Base-by-base conservation (phyloP, 305 asterid species). In the Euphrasia arctica region DNA sequence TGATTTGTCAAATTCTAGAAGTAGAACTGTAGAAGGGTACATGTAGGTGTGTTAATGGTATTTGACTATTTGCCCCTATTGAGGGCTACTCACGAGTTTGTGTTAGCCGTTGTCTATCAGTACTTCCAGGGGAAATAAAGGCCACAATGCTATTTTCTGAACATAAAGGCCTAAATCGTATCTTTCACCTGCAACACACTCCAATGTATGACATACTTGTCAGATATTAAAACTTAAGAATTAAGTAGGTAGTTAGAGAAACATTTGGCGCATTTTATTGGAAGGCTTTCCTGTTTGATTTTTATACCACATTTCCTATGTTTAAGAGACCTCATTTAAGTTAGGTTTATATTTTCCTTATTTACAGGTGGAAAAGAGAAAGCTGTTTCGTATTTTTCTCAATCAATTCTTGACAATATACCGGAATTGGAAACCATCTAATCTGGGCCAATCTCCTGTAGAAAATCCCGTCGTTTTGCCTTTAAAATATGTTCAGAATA, bases 291-390 rank as follows among this genome's bases (percentile, higher is more conserved):
- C 50, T 65, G 9, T 58, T 58, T 18, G 47, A 39, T 54, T 70
- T 70, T 41, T 49, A 36, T 34, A 47, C 25, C 29, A 54, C 66
- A 50, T 63, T 65, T 48, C 66, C 54, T 54, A 54, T 56, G 58
- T 47, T 65, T 45, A 36, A 66, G 56, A 62, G 64, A 42, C 50
- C 25, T 48, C 60, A 63, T 68, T 28, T 70, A 61, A 7, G 29
- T 59, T 56, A 32, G 66, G 65, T 75, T 65, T 32, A 59, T 74
- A 3, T 64, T 67, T 67, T 7, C 54, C 71, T 72, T 56, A 50
- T 65, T 62, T 65, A 59, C 91, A 93, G 98, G 94, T 65, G 79
- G 97, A 90, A 72, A 93, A 82, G 83, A 82, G 79, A 74, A 88
- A 79, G 74, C 64, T 72, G 62, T 74, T 86, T 60, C 80, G 78